phyloP scores from a whole-genome alignment of 2,329 filamentous ascomycete genomes.

The Penicillium sp. region DNA sequence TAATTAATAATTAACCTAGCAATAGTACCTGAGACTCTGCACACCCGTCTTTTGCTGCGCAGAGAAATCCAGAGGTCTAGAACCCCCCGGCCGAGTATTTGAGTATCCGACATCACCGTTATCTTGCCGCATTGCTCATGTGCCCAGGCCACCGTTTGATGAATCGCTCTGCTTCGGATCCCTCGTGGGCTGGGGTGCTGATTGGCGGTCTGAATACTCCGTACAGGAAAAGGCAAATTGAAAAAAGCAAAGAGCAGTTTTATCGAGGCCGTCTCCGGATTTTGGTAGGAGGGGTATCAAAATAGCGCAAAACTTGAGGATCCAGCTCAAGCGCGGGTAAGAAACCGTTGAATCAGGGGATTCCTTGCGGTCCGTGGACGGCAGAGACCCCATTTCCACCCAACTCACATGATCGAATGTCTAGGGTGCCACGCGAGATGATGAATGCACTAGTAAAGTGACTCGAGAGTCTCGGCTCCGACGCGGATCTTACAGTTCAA shows the following conservation, averaged over 20 bases:
- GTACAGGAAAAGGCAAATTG: background rate
- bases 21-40: no score
- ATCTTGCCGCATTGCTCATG: background rate
- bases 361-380: background rate
- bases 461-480: background rate
- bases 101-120: background rate
- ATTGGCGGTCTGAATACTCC: background rate
- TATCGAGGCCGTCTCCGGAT: background rate
- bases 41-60: background rate
- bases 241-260: background rate
- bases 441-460: background rate
- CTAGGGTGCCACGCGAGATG: background rate
- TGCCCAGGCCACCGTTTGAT: background rate
- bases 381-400: background rate
- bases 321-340: no score
- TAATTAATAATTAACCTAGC: background rate
- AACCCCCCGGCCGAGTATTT: background rate
- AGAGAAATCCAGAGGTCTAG: background rate
- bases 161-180: background rate
- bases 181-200: background rate
- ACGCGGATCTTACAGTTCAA: background rate
- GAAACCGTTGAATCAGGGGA: background rate
- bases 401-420: background rate
- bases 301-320: background rate
- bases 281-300: background rate